Conservation (phyloP, 805 yeast species). For the Ogataea neopini region DNA sequence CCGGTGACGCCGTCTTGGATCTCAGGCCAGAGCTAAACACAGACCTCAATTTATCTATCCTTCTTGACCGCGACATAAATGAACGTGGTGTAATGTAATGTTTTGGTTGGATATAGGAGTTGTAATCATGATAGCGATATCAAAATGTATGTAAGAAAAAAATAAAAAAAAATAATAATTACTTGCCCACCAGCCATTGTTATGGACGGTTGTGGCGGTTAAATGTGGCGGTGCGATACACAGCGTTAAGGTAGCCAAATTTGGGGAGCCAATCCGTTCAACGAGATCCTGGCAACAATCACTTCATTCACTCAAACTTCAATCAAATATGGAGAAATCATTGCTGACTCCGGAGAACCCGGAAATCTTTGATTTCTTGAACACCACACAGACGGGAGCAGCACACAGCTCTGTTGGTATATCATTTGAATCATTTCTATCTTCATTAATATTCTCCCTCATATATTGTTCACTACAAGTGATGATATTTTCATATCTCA, state of each 20-base stretch:
- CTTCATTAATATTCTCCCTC: slow-evolving; percentile 55
- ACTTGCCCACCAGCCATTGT: too few relatives aligned
- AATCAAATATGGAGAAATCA: not conserved
- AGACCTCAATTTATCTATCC: slow-evolving; percentile 17
- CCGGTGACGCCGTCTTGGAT: slow-evolving; percentile 18
- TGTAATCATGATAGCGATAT: not conserved
- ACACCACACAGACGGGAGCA: slow-evolving; percentile 24
- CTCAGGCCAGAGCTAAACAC: slow-evolving; percentile 18
- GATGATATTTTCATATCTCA: slow-evolving; percentile 39
- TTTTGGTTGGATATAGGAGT: not conserved
- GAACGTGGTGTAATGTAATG: not conserved
- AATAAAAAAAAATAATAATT: not conserved
- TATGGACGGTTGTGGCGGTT: too few relatives aligned
- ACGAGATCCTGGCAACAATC: too few relatives aligned
- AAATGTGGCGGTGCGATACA: too few relatives aligned
- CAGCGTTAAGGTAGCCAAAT: too few relatives aligned
- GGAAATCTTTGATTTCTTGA: slow-evolving; percentile 24
- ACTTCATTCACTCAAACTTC: too few relatives aligned
- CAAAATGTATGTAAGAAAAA: not conserved
- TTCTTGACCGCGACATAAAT: slow-evolving; percentile 18
- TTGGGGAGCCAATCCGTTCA: too few relatives aligned
- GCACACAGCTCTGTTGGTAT: slow-evolving; percentile 46
- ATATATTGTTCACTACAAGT: slow-evolving; percentile 56
- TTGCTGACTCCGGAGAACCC: slow-evolving; percentile 11
- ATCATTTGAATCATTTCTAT: slow-evolving; percentile 54